Evolutionary conservation across 2,329 filamentous ascomycete genomes (phyloP), one percentile per base, ranked within the genome.

Genomic region (Sordariomycetes sp.): DNA sequence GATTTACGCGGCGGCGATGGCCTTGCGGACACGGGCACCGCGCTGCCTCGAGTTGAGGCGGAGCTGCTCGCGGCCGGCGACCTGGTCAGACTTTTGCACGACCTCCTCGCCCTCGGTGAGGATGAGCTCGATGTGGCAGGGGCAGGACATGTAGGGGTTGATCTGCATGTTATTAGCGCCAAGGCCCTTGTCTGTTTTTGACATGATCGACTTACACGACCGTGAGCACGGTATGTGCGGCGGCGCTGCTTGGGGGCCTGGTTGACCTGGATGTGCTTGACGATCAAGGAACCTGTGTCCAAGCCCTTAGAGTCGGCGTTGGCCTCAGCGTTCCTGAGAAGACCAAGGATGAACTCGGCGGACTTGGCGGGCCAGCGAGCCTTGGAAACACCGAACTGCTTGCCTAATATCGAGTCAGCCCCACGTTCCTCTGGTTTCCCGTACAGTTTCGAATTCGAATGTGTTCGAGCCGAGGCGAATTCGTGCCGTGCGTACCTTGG

Each of bases 181-280:
- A n/a, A 9, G 8, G 8, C 5, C 14, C 25, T 8, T 14, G 32
- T 18, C 34, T 33, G 33, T 24, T 6, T 7, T 12, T 3, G 6
- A 11, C 5, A 14, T 11, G 24, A 21, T 39, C 25, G 54, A 86
- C 88, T 58, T 93, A 95, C 90, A 76, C 92, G 87, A 81, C 92
- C 92, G 79, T 98, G 92, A 48, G 93, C 93, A 81, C 92, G 88
- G 85, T 98, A 98, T 63, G 92, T 98, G 68, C 92, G 83, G 73
- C 92, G 81, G 65, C 92, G 82, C 79, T 96, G 90, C 83, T 96
- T 96, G 59, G 92, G 92, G 55, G 92, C 93, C 79, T 98, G 92
- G 86, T 98, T 98, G 79, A 98, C 92, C 77, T 98, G 92, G 73
- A 98, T 98, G 84, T 95, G 93, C 86, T 95, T 95, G 73, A 98